Evolutionary conservation across 169 alveolate species (phyloP).

Genomic region (Plasmodium knowlesi): DNA sequence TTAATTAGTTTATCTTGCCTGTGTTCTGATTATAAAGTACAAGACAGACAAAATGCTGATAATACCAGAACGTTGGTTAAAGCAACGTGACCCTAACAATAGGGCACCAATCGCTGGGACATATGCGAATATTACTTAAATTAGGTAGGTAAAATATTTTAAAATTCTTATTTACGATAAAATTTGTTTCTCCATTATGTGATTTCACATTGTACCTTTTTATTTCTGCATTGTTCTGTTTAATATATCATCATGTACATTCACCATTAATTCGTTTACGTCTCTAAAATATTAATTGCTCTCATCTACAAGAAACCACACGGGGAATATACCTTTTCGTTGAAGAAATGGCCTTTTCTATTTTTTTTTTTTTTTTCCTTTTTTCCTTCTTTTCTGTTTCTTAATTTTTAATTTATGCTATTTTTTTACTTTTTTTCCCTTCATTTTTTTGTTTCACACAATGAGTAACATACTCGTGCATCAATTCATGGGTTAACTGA

Average conservation of each 20-base stretch:
- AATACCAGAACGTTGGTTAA: not conserved
- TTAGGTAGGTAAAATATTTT: no score
- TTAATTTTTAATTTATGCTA: not conserved
- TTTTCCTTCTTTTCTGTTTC: not conserved
- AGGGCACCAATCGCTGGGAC: not conserved
- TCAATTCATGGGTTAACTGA: not conserved
- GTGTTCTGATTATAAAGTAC: not conserved
- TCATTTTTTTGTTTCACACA: not conserved
- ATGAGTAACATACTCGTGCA: not conserved
- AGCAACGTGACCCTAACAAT: not conserved
- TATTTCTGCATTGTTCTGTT: not conserved
- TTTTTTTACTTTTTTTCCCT: not conserved
- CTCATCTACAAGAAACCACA: not conserved
- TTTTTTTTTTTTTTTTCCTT: no score
- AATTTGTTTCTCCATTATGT: not conserved
- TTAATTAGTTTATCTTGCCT: conserved; percentile 1
- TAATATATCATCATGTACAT: not conserved
- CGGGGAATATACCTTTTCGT: not conserved
- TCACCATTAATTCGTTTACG: not conserved
- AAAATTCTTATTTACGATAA: no score
- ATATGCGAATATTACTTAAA: not conserved
- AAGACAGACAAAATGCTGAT: not conserved
- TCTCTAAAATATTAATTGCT: not conserved
- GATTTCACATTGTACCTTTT: not conserved
- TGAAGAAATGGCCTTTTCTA: not conserved